Conservation (phyloP, 2,329 filamentous ascomycete genomes). For the Celoporthe dispersa region DNA sequence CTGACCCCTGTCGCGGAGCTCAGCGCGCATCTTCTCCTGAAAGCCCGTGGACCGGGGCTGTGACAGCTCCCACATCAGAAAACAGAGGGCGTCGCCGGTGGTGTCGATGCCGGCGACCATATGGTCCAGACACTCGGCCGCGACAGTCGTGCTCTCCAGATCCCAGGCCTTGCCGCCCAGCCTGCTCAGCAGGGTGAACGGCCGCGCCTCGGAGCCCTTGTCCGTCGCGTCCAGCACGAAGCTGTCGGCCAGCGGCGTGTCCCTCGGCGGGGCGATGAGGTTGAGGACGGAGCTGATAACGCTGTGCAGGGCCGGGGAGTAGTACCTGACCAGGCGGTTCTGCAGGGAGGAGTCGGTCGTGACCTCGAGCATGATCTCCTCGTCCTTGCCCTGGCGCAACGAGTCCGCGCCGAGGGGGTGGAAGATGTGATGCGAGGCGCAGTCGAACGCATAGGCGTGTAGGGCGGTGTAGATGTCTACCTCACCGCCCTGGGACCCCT, state of each 20-base stretch:
- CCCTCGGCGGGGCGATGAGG: conserved; percentile 56
- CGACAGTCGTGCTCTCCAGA: conserved; percentile 59
- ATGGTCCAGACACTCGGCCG: conserved; percentile 72
- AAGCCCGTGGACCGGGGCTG: conserved; percentile 56
- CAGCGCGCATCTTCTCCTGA: conserved; percentile 57
- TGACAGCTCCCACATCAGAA: conserved; percentile 73
- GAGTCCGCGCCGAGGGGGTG: conserved; percentile 67
- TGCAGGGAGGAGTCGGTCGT: conserved; percentile 70
- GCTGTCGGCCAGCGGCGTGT: conserved; percentile 61
- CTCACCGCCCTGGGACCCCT: conserved; percentile 45
- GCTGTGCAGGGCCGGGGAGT: conserved; percentile 56
- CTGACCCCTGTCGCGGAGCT: conserved; percentile 45
- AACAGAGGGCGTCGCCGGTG: conserved; percentile 70
- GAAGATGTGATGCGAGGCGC: conserved; percentile 71
- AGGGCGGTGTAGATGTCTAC: conserved; percentile 68
- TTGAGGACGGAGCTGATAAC: conserved; percentile 51
- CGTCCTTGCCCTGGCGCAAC: conserved; percentile 57
- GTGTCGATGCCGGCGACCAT: conserved; percentile 76
- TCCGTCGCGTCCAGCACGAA: conserved; percentile 60
- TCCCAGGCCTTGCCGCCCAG: conserved; percentile 56
- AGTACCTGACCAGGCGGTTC: conserved; percentile 64
- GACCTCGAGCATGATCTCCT: conserved; percentile 70
- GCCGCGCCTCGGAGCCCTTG: conserved; percentile 48
- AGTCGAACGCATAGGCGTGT: conserved; percentile 72
- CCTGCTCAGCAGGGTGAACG: conserved; percentile 63